These are phyloP conservation scores for Lipomyces kockii DNA, from an alignment of 805 yeast genomes.

Conservation along the genomic window DNA sequence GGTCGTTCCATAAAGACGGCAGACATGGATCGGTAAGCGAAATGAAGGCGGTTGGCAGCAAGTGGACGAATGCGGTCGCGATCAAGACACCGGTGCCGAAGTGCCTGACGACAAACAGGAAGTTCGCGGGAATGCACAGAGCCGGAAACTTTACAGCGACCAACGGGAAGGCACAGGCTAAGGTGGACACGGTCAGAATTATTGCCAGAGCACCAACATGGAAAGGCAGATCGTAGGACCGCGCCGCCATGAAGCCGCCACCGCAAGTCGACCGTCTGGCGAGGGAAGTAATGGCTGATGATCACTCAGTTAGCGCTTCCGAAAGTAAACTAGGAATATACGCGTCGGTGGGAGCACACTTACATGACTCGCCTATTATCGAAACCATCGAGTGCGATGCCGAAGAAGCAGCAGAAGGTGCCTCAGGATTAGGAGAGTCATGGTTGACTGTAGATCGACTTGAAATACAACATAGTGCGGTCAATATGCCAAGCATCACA, in stretches of 20 bases:
- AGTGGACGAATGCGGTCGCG: conserved; percentile 77
- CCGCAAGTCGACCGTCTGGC: not conserved
- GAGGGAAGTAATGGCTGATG: not conserved
- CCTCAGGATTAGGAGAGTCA: not conserved
- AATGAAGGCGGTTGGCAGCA: conserved; percentile 68
- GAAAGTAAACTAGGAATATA: not conserved
- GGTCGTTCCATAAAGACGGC: conserved; percentile 58
- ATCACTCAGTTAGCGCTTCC: too few species aligned
- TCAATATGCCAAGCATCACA: not conserved
- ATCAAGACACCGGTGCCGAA: conserved; percentile 84
- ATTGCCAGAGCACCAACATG: conserved; percentile 25
- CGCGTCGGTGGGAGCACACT: not conserved
- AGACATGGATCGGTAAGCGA: conserved; percentile 61
- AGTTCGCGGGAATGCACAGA: conserved; percentile 15
- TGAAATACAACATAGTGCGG: not conserved
- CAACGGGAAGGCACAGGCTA: conserved; percentile 19
- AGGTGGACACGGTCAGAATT: conserved; percentile 16
- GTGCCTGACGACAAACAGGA: conserved; percentile 59
- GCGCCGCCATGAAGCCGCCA: not conserved
- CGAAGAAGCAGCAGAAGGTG: not conserved
- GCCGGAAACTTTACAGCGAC: not conserved
- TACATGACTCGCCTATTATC: not conserved
- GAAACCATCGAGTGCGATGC: not conserved
- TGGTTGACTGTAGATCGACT: not conserved
- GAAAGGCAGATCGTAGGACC: conserved; percentile 11